phyloP scores from a whole-genome alignment of 169 alveolate species.

The Cryptosporidium baileyi region DNA sequence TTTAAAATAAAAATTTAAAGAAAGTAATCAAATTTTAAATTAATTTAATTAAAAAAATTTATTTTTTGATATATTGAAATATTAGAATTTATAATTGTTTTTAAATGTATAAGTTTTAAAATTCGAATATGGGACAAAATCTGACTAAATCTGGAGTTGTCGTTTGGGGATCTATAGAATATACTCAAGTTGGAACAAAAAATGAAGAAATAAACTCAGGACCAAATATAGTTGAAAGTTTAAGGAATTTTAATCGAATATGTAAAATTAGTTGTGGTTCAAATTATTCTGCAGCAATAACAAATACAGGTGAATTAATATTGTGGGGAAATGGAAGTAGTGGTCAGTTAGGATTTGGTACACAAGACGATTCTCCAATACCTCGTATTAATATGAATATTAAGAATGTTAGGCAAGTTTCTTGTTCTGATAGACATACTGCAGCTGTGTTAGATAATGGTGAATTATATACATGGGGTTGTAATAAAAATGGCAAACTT shows the following conservation, averaged over 20 bases:
- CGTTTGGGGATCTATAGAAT: slow-evolving; percentile 74
- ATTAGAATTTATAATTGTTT: too few species aligned
- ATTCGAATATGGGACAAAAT: slow-evolving; percentile 72
- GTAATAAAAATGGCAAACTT: slow-evolving; percentile 78
- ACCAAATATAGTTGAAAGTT: slow-evolving; percentile 37
- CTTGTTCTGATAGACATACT: slow-evolving; percentile 81
- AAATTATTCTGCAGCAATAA: slow-evolving; percentile 68
- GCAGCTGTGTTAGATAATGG: slow-evolving; percentile 78
- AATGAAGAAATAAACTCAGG: slow-evolving; percentile 9
- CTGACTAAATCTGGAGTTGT: slow-evolving; percentile 73
- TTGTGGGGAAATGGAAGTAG: slow-evolving; percentile 72
- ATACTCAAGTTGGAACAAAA: slow-evolving; percentile 18
- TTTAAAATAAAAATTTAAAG: too few species aligned
- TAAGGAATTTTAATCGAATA: slow-evolving; percentile 6
- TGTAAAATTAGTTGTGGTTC: slow-evolving; percentile 48
- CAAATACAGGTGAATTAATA: slow-evolving; percentile 70
- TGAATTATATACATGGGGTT: slow-evolving; percentile 83
- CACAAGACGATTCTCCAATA: slow-evolving; percentile 28
- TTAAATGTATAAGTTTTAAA: too few species aligned
- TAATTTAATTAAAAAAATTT: too few species aligned
- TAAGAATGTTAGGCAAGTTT: slow-evolving; percentile 53
- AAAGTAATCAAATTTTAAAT: too few species aligned
- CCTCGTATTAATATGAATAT: slow-evolving; percentile 16
- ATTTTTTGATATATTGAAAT: too few species aligned
- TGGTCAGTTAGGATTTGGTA: slow-evolving; percentile 75